Evolutionary conservation across 176 grass and related monocot species (phyloP), one percentile per base, ranked within the genome.

Genomic region (Oryza australiensis): DNA sequence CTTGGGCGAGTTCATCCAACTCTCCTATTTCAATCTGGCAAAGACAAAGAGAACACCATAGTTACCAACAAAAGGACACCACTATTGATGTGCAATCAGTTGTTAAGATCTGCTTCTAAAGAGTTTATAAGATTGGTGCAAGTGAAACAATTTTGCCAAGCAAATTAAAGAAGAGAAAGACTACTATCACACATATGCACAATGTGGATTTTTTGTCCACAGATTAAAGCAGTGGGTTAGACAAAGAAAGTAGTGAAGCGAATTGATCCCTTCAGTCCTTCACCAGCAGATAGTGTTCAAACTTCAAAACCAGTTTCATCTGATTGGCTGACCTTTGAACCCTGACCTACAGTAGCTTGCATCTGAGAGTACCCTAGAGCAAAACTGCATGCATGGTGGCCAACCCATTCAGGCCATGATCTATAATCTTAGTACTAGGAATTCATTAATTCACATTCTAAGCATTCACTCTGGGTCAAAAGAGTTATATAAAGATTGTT

Each of bases 21-120:
- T 98, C 95, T 85, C 73, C 89, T 85, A 98, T 98, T 81, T 94
- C 88, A 86, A 98, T 98, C 95, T 98, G 83, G 68, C 10, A 73
- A 89, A 29, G 72, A 75, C 12, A 66, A 53, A 85, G 66, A 85
- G 66, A 57, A 73, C 18, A 82, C 70, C 42, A 74, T 26, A 55
- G 30, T 71, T 81, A 89, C 49, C 53, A 53, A 64, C 11, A 62
- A 23, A 69, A 75, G 63, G 45, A 23, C 43, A n/a, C 35, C 33
- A 76, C 12, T 69, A 69, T 70, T 67, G 15, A 69, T 45, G 5
- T 43, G 65, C 9, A 68, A 35, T 16, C 35, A 80, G 68, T 27
- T 13, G 28, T 62, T 24, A 15, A 70, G 75, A 85, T 5, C 29
- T 70, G 29, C 42, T 85, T 69, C 62, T 80, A 34, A 80, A 67